Evolutionary conservation across 371 early-diverging fungal species (phyloP).

Genomic region (Zychaea mexicana): DNA sequence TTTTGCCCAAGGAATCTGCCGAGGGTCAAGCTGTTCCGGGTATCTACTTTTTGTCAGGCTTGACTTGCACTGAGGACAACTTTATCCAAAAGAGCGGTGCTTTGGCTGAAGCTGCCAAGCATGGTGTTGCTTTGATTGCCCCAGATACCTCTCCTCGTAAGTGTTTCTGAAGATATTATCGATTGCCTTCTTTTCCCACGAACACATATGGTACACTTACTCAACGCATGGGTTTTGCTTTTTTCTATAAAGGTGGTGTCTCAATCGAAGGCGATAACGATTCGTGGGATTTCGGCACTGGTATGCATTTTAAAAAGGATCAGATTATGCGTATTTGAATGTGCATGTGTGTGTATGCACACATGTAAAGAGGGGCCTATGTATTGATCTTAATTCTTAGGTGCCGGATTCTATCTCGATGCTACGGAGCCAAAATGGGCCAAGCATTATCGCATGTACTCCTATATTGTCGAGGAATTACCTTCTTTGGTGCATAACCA

Average conservation of each 20-base stretch:
- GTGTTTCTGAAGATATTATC: not conserved
- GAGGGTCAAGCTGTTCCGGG: constrained; percentile 57
- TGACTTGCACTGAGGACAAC: constrained; percentile 86
- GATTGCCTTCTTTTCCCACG: no score
- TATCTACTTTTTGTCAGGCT: constrained; percentile 73
- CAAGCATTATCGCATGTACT: constrained; percentile 82
- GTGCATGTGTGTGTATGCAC: not conserved
- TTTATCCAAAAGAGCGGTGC: constrained; percentile 86
- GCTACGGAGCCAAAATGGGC: constrained; percentile 75
- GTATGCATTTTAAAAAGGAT: constrained; percentile 15
- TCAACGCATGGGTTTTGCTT: not conserved
- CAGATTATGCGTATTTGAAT: not conserved
- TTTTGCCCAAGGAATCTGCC: constrained; percentile 61
- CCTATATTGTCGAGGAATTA: constrained; percentile 80
- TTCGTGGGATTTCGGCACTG: constrained; percentile 56
- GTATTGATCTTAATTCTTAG: not conserved
- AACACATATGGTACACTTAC: not conserved
- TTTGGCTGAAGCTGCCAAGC: constrained; percentile 63
- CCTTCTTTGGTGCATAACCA: constrained; percentile 54
- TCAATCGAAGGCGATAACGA: constrained; percentile 53
- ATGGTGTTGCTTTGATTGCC: constrained; percentile 73
- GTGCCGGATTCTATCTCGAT: constrained; percentile 87
- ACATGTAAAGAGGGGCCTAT: not conserved
- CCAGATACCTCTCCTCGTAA: constrained; percentile 90
- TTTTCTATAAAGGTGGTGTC: constrained; percentile 33